Base-by-base conservation (phyloP, 2,329 filamentous ascomycete species). In the Epichloe sibirici region DNA sequence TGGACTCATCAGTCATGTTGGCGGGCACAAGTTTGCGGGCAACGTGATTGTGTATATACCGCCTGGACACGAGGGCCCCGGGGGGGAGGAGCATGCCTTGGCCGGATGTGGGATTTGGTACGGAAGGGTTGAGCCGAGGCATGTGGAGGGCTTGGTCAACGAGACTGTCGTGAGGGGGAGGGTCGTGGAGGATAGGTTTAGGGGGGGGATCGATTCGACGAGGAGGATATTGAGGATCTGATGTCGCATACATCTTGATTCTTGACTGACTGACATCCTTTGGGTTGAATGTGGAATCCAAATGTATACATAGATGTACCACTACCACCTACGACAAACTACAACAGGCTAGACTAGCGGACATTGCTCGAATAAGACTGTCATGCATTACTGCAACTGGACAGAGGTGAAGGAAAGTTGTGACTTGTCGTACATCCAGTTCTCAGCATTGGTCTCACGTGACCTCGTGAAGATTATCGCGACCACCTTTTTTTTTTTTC, bases 1-100 rank as follows among this genome's bases (percentile, higher is more conserved):
- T 0, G 88, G 80, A 0, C 62, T 85, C 51, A 86, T 90, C 52
- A 88, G 83, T 55, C 88, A 94, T 61, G 83, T 94, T 51, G 87
- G 88, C 1, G 88, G 88, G 0, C 88, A 94, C 68, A 90, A 90
- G 65, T 91, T 85, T 64, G 88, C 88, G 0, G 88, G 88, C 1
- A 94, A 94, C 65, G 79, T 91, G 38, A 89, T 93, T 47, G 69
- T 93, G 1, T 93, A 93, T 61, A 65, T 93, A 5, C 88, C 88
- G 4, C 84, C 82, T 0, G 62, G 62, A 0, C 54, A 72, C 56
- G 71, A 63, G 55, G 66, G 63, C 3, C 59, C 53, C 34, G 69
- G 67, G 4, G 75, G 73, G 4, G 57, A 67, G 56, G 56, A 59
- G 9, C 81, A 87, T 63, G 74, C 79, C 4, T 66, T 90, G 49